Evolutionary conservation across 495 filamentous ascomycete genomes (phyloP), one percentile per base, ranked within the genome.

Genomic region (Aspergillus ellipticus): DNA sequence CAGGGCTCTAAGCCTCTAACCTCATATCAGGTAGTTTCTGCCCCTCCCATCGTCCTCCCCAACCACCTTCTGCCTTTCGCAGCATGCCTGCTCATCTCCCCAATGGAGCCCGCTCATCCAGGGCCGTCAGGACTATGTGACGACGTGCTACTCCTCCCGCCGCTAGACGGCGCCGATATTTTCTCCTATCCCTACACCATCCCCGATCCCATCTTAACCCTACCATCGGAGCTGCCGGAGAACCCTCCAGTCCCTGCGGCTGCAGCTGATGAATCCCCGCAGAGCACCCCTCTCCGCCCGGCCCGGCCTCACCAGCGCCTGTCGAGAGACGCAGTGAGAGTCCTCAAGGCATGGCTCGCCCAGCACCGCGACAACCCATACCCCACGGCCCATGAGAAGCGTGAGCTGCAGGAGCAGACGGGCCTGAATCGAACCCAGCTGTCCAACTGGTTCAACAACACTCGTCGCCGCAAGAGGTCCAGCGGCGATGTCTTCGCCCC

Each of bases 331-430:
- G 51, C 58, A 7, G 58, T 57, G 16, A 63, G 43, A 15, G 43
- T 50, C 0, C 42, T 69, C 20, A 47, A 59, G 51, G 33, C 56
- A 29, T 69, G 66, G 66, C 54, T 66, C 9, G 47, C 58, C 6
- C 42, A 57, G n/a, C 64, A 66, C 26, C 53, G 48, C 3, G 56
- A 81, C 72, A 61, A 79, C 35, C 66, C 66, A 2, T 69, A 65
- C 49, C 66, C 66, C 1, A 63, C 49, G 4, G 56, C 56, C 6
- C 37, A 56, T 15, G 59, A 69, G 35, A 63, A 59, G 35, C 20
- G 46, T 6, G 47, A 53, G 7, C 22, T 69, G 13, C 45, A 46
- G 10, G 50, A 47, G 8, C 53, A 58, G 35, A 61, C 66, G 0
- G 61, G 61, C 11, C 42, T 69, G 20, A 59, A 37, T 8, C 54